These are phyloP conservation scores for Leccinum subrobustum DNA, from an alignment of 1,284 basidiomycete species.

Conservation along the genomic window DNA sequence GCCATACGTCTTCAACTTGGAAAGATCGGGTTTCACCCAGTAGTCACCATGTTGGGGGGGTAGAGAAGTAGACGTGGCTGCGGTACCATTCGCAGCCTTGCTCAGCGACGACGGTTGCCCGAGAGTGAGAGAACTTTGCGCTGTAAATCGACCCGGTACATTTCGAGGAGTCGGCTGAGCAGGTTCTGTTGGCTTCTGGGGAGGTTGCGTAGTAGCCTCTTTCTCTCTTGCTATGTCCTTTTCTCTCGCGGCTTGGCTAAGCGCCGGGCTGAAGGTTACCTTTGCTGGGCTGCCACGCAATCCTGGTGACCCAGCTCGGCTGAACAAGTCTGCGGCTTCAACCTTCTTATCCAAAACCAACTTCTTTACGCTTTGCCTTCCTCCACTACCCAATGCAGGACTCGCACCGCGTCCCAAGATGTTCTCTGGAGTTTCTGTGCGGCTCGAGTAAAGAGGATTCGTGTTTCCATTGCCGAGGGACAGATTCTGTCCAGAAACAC, in stretches of 20 bases:
- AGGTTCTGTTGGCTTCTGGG: slow-evolving; percentile 26
- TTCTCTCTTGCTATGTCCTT: slow-evolving; percentile 70
- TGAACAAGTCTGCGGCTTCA: slow-evolving; percentile 67
- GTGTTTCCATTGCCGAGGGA: slow-evolving; percentile 54
- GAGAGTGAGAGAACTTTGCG: slow-evolving; percentile 37
- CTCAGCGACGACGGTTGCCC: slow-evolving; percentile 21
- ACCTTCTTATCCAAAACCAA: slow-evolving; percentile 85
- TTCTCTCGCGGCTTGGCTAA: slow-evolving; percentile 71
- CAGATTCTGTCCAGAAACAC: slow-evolving; percentile 34
- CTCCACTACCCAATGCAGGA: slow-evolving; percentile 67
- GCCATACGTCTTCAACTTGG: slow-evolving; percentile 65
- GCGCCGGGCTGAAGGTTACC: slow-evolving; percentile 69
- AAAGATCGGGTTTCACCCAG: slow-evolving; percentile 79
- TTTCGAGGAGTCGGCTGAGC: slow-evolving; percentile 43
- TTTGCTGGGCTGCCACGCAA: slow-evolving; percentile 44
- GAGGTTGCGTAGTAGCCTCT: slow-evolving; percentile 41
- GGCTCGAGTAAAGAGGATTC: slow-evolving; percentile 50
- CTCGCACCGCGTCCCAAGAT: slow-evolving; percentile 63
- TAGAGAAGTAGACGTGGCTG: slow-evolving; percentile 35
- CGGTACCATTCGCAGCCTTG: slow-evolving; percentile 29
- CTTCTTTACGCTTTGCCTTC: slow-evolving; percentile 89
- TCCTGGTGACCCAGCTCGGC: slow-evolving; percentile 49
- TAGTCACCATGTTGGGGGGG: slow-evolving; percentile 82
- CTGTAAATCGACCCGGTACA: slow-evolving; percentile 50
- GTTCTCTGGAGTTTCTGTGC: slow-evolving; percentile 49